These are phyloP conservation scores for Wakefieldia striispora DNA, from an alignment of 768 basidiomycete genomes.

Conservation along the genomic window DNA sequence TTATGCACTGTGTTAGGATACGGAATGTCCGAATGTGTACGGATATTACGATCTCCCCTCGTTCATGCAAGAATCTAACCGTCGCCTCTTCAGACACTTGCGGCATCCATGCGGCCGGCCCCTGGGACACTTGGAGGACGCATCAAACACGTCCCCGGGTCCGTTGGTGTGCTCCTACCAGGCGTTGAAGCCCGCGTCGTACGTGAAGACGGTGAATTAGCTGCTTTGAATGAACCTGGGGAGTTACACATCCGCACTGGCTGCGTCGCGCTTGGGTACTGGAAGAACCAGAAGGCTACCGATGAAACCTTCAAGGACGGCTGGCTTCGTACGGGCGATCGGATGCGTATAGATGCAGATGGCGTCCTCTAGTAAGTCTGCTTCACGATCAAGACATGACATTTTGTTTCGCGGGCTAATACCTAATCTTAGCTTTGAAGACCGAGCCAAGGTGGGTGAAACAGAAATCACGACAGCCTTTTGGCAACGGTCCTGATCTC, in stretches of 20 bases:
- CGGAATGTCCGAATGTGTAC: conserved; percentile 67
- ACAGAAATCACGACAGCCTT: neutral
- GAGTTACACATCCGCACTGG: conserved; percentile 60
- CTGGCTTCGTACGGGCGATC: conserved; percentile 77
- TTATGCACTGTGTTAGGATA: conserved; percentile 46
- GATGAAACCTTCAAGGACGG: conserved; percentile 63
- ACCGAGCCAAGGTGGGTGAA: conserved; percentile 63
- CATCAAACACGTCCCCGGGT: conserved; percentile 38
- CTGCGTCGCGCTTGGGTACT: conserved; percentile 67
- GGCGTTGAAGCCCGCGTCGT: conserved; percentile 64
- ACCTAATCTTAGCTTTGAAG: conserved; percentile 53
- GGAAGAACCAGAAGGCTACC: conserved; percentile 67
- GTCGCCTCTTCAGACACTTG: conserved; percentile 47
- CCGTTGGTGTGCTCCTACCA: conserved; percentile 58
- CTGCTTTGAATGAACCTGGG: conserved; percentile 55
- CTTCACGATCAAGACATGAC: neutral
- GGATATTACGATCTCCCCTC: conserved; percentile 22
- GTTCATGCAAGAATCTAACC: neutral
- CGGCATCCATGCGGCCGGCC: conserved; percentile 42
- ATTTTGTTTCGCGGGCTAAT: neutral
- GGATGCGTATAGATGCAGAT: conserved; percentile 57
- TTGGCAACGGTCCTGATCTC: too few relatives aligned
- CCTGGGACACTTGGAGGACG: conserved; percentile 47
- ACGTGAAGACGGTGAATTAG: conserved; percentile 56
- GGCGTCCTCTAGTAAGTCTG: conserved; percentile 62